A percentile compares a stretch with the other conserved stretches of the same genome.
Evolutionary conservation across 176 grass and related monocot genomes (phyloP).

Genomic region (Oryza coarctata): DNA sequence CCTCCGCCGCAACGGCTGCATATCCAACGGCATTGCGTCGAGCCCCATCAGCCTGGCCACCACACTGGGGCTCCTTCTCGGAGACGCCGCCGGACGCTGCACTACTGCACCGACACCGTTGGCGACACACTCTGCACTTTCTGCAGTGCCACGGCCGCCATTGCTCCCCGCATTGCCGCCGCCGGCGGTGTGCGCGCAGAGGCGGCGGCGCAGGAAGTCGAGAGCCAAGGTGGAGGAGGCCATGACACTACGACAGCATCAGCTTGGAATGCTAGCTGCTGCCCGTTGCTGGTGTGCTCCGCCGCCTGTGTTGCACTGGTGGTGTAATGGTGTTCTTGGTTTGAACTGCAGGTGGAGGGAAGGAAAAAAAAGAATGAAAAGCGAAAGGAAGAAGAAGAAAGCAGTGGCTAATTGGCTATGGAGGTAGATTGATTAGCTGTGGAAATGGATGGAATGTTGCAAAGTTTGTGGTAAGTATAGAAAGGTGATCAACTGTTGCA

Average conservation of each 20-base stretch:
- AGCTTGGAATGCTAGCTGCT: not conserved
- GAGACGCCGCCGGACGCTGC: not conserved
- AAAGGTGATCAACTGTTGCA: not conserved
- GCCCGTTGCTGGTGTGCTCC: too few relatives aligned
- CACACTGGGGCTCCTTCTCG: constrained; percentile 52
- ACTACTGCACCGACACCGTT: not conserved
- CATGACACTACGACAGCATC: constrained; percentile 10
- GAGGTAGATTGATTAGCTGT: not conserved
- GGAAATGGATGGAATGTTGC: not conserved
- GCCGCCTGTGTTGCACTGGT: too few relatives aligned
- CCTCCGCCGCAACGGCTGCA: constrained; percentile 3
- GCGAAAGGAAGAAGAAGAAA: not conserved
- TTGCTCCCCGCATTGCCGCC: not conserved
- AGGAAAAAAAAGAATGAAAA: not conserved
- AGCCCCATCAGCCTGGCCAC: constrained; percentile 94
- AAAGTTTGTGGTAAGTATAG: not conserved
- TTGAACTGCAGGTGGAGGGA: constrained; percentile 45
- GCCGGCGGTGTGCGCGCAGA: constrained; percentile 40
- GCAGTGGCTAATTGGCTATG: not conserved
- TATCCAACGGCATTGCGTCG: constrained; percentile 54
- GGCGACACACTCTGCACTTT: not conserved
- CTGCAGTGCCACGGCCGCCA: not conserved
- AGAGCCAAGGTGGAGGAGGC: constrained; percentile 42
- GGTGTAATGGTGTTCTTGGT: not conserved
- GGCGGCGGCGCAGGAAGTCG: constrained; percentile 57